Evolutionary conservation across 1,284 basidiomycete species (phyloP), one percentile per base, ranked within the genome.

Genomic region (Mycena citricolor): DNA sequence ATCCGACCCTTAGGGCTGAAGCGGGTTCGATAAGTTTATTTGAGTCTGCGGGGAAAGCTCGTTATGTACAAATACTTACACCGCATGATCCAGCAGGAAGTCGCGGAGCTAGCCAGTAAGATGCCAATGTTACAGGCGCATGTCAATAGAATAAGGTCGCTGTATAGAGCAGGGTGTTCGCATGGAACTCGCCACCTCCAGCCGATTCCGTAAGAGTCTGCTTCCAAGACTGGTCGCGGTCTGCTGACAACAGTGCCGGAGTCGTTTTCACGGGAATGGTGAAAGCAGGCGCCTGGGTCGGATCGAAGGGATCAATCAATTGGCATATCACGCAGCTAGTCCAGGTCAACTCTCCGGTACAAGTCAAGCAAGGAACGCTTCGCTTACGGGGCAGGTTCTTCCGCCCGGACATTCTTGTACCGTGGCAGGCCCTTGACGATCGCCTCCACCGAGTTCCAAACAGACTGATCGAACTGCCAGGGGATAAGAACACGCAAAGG

Each of bases 281-380:
- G 29, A 52, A 49, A 20, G 50, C 11, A 16, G 46, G 46, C 2
- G 51, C 51, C 25, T 43, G 22, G 17, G 24, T 19, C 14, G 39
- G 41, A 32, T 49, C 40, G 11, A 42, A 23, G 2, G 39, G 37
- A 38, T 52, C 51, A 20, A 52, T 37, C 10, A 52, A 33, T 32
- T 49, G 51, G 32, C 47, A 52, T 1, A 52, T 30, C 22, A 46
- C 47, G 36, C 51, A 52, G 13, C 51, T 52, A 21, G 13, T 33
- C n/a, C 30, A 43, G 36, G 8, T 19, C 20, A 28, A 30, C 4
- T 12, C 13, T 34, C n/a, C n/a, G n/a, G n/a, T n/a, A n/a, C n/a
- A n/a, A n/a, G n/a, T n/a, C n/a, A n/a, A 11, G 5, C 4, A 10
- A 8, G 20, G 13, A 20, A n/a, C 10, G 13, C 10, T n/a, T 10